Evolutionary conservation across 805 yeast species (phyloP).

Genomic region (Starmerella apicola): DNA sequence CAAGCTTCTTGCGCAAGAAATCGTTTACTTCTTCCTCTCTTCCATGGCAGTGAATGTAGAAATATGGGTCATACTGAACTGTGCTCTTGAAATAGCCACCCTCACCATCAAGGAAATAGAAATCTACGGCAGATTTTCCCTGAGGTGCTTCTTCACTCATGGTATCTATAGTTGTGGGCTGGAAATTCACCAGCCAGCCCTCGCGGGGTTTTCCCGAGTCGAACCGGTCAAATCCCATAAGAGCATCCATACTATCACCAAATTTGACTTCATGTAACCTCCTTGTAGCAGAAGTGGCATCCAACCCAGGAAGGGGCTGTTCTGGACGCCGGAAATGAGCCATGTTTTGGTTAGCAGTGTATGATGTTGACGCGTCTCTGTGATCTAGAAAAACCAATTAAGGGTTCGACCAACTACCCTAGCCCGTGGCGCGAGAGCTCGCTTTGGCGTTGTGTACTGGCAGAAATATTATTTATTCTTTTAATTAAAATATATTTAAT

Average conservation of each 20-base stretch:
- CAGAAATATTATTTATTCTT: too few species aligned
- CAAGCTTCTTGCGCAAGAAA: conserved; percentile 54
- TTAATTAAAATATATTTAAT: too few species aligned
- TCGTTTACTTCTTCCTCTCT: conserved; percentile 75
- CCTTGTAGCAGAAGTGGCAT: conserved; percentile 15
- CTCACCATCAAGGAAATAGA: conserved; percentile 87
- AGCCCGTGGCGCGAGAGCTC: too few species aligned
- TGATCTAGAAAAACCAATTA: not conserved
- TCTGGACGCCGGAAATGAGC: conserved; percentile 16
- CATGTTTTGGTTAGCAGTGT: conserved; percentile 6
- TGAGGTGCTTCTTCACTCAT: conserved; percentile 27
- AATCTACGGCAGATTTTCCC: conserved; percentile 87
- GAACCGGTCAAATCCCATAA: conserved; percentile 79
- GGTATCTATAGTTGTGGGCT: conserved; percentile 45
- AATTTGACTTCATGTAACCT: conserved; percentile 6
- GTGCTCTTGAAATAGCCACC: conserved; percentile 93
- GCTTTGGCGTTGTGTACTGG: too few species aligned
- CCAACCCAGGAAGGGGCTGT: conserved; percentile 5
- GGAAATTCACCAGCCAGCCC: conserved; percentile 96
- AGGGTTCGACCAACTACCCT: not conserved
- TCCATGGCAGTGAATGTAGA: conserved; percentile 47
- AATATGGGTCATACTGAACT: conserved; percentile 74
- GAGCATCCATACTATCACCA: conserved; percentile 52
- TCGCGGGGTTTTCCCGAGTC: conserved; percentile 56
- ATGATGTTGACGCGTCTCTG: not conserved